Conservation (phyloP, 768 basidiomycete genomes). For the Mycena venus region DNA sequence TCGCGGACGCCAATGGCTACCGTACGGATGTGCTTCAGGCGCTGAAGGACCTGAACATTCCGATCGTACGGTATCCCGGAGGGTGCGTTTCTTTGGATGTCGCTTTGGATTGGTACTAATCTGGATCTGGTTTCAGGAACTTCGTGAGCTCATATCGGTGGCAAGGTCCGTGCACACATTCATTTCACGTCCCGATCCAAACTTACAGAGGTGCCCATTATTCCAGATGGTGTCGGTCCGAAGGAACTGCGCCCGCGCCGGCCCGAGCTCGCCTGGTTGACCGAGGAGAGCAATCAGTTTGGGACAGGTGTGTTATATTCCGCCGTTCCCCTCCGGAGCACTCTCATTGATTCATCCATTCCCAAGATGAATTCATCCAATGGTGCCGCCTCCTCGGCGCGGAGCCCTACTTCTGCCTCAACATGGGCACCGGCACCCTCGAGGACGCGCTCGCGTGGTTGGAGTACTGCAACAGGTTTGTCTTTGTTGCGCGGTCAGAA, state of each 20-base stretch:
- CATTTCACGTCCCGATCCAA: not conserved
- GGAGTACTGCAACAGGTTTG: slow-evolving; percentile 72
- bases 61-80: slow-evolving; percentile 67
- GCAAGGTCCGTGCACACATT: slow-evolving; percentile 50
- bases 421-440: slow-evolving; percentile 75
- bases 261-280: slow-evolving; percentile 73
- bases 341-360: not conserved
- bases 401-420: slow-evolving; percentile 72
- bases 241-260: slow-evolving; percentile 61
- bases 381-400: slow-evolving; percentile 65
- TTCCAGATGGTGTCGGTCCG: slow-evolving; percentile 67
- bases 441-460: slow-evolving; percentile 73
- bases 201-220: not conserved
- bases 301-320: slow-evolving; percentile 57
- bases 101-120: no score
- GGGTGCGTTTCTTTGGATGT: slow-evolving; percentile 50
- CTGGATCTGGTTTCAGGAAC: slow-evolving; percentile 46
- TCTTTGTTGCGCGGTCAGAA: not conserved
- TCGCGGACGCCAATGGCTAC: slow-evolving; percentile 59
- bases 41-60: slow-evolving; percentile 60
- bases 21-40: slow-evolving; percentile 64
- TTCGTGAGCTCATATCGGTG: slow-evolving; percentile 70
- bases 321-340: not conserved
- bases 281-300: slow-evolving; percentile 72
- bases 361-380: slow-evolving; percentile 65